phyloP scores from a whole-genome alignment of 1,284 basidiomycete species.

The Rhizoctonia solani region DNA sequence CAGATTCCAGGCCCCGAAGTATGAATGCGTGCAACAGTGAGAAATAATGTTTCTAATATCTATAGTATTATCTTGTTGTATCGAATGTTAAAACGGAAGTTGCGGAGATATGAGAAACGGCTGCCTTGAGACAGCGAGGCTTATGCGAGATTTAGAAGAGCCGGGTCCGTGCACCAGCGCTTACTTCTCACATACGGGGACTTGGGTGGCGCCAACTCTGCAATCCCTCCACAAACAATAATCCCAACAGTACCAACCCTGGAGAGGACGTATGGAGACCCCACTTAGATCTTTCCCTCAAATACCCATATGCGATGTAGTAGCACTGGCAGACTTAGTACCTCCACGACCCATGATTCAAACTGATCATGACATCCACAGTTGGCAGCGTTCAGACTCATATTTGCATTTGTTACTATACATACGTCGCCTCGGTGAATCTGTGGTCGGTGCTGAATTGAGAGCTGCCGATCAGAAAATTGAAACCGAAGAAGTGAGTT shows the following conservation, averaged over 20 bases:
- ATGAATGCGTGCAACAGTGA: not conserved
- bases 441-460: conserved; percentile 63
- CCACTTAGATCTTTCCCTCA: not conserved
- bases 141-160: not conserved
- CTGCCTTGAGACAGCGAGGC: too few species aligned
- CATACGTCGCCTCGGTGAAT: conserved; percentile 70
- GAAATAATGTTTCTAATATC: not conserved
- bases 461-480: not conserved
- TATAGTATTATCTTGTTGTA: not conserved
- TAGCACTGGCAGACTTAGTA: conserved; percentile 1
- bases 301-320: conserved; percentile 21
- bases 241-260: too few species aligned
- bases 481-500: conserved; percentile 38
- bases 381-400: conserved; percentile 69
- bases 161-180: conserved; percentile 23
- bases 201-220: not conserved
- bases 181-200: not conserved
- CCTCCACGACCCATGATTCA: conserved; percentile 56
- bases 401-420: conserved; percentile 75
- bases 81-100: too few species aligned
- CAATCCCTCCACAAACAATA: not conserved
- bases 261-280: not conserved
- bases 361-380: conserved; percentile 67
- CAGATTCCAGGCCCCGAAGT: not conserved
- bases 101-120: too few species aligned